Evolutionary conservation across 495 filamentous ascomycete genomes (phyloP).

Genomic region (Glarea lozoyensis): DNA sequence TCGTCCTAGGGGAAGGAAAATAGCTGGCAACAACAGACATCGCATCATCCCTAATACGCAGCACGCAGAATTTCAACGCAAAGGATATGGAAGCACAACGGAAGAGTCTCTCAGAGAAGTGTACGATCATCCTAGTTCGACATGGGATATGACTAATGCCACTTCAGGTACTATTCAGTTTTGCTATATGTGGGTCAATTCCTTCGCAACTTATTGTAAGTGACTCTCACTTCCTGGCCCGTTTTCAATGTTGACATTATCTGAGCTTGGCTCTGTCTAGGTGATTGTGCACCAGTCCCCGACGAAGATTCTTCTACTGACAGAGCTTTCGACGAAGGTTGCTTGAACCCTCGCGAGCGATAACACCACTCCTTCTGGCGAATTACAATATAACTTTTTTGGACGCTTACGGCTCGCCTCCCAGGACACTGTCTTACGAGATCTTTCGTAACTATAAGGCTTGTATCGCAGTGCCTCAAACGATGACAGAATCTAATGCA

Average conservation of each 20-base stretch:
- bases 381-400: too few relatives aligned
- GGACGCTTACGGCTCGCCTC: too few relatives aligned
- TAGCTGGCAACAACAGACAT: not conserved
- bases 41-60: not conserved
- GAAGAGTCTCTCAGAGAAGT: not conserved
- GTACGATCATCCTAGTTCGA: not conserved
- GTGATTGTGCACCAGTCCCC: not conserved
- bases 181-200: slow-evolving; percentile 5
- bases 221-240: not conserved
- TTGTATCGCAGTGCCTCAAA: not conserved
- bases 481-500: not conserved
- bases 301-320: too few relatives aligned
- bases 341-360: too few relatives aligned
- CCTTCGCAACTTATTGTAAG: slow-evolving; percentile 5
- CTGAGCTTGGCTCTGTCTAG: slow-evolving; percentile 1
- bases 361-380: too few relatives aligned
- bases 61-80: not conserved
- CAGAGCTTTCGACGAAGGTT: too few relatives aligned
- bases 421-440: not conserved
- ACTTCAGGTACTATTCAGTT: not conserved
- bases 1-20: not conserved
- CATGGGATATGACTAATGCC: not conserved
- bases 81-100: not conserved
- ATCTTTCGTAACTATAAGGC: slow-evolving; percentile 7
- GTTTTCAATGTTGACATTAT: not conserved